These are phyloP conservation scores for Jackrogersella multiformis DNA, from an alignment of 495 filamentous ascomycete genomes.

Conservation along the genomic window DNA sequence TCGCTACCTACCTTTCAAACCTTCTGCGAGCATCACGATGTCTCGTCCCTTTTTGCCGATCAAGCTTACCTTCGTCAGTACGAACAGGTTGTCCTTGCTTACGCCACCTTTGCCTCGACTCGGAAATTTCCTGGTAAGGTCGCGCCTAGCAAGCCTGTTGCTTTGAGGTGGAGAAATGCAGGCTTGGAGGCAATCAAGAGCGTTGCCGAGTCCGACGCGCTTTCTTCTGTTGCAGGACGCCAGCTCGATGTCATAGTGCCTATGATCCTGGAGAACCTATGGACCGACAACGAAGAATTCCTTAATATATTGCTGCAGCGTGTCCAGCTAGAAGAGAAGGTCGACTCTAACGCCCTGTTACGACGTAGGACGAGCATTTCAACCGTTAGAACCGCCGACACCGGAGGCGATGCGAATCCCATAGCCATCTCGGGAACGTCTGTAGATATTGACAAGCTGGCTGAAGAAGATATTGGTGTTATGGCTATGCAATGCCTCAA, in stretches of 20 bases:
- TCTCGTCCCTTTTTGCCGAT: constrained; percentile 77
- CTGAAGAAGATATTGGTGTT: constrained; percentile 85
- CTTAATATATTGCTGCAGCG: constrained; percentile 68
- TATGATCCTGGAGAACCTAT: constrained; percentile 84
- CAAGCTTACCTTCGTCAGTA: constrained; percentile 85
- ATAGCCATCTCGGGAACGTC: constrained; percentile 75
- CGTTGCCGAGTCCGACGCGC: constrained; percentile 77
- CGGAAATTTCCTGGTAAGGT: constrained; percentile 57
- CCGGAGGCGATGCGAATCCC: constrained; percentile 70
- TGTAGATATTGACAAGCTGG: constrained; percentile 83
- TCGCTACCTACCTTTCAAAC: constrained; percentile 83
- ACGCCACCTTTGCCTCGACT: constrained; percentile 79
- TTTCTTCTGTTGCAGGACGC: constrained; percentile 75
- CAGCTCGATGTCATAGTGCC: constrained; percentile 80
- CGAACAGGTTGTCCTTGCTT: constrained; percentile 76
- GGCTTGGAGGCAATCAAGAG: constrained; percentile 82
- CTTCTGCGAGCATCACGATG: constrained; percentile 84
- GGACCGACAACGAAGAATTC: constrained; percentile 75
- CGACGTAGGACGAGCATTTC: constrained; percentile 78
- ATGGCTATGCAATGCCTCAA: constrained; percentile 83
- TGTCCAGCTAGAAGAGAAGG: constrained; percentile 70
- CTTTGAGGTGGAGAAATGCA: constrained; percentile 83
- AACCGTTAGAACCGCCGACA: constrained; percentile 77
- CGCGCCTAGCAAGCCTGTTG: constrained; percentile 71
- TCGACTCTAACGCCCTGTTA: constrained; percentile 66